Percentiles rank a stretch among this genome's conserved stretches.
Conservation (phyloP, 2,329 filamentous ascomycete species). For the Simplicillium sp. region DNA sequence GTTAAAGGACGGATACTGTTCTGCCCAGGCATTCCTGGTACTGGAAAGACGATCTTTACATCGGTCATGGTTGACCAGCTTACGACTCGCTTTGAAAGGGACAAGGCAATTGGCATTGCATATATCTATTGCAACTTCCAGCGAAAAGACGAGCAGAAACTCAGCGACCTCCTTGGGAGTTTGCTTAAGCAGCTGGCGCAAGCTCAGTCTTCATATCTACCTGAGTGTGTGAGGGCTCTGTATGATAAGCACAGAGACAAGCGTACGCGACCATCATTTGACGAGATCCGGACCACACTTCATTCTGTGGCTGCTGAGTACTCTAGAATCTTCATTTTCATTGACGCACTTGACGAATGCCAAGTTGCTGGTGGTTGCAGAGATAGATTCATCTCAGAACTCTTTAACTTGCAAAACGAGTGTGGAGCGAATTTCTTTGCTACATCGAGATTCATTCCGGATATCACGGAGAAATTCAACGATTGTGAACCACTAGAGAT, state of each 20-base stretch:
- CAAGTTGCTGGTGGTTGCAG: neutral
- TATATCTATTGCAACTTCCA: conserved; percentile 23
- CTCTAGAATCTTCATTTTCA: conserved; percentile 11
- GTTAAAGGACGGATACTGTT: conserved; percentile 22
- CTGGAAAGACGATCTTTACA: conserved; percentile 27
- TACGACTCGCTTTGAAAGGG: conserved; percentile 5
- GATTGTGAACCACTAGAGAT: conserved; percentile 1
- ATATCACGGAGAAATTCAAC: conserved; percentile 4
- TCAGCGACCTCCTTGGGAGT: conserved; percentile 13
- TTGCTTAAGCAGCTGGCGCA: conserved; percentile 22
- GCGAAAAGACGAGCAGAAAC: conserved; percentile 14
- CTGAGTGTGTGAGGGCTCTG: conserved; percentile 2
- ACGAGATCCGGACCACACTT: conserved; percentile 1
- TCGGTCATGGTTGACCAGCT: conserved; percentile 11
- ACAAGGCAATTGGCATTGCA: conserved; percentile 11
- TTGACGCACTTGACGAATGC: conserved; percentile 19
- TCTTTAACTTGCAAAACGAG: conserved; percentile 1
- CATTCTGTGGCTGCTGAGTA: neutral
- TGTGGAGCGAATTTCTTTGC: conserved; percentile 6
- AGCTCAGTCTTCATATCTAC: neutral
- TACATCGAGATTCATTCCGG: conserved; percentile 9
- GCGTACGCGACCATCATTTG: neutral
- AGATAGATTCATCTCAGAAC: neutral
- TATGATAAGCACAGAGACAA: conserved; percentile 1
- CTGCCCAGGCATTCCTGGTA: conserved; percentile 34